Evolutionary conservation across 306 rosid species (phyloP).

Genomic region (Citrullus amarus): DNA sequence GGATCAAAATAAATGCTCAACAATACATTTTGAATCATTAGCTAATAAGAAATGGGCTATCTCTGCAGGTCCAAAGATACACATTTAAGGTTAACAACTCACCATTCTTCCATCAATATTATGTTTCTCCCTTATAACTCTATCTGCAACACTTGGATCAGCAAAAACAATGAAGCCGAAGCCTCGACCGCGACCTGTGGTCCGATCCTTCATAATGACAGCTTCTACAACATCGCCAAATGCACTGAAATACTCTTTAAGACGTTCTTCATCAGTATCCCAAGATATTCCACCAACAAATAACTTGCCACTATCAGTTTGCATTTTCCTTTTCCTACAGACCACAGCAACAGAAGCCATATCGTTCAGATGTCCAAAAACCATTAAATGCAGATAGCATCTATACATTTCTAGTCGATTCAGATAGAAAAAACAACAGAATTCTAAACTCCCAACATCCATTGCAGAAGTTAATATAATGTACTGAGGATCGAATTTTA

Average conservation of each 20-base stretch:
- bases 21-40: background rate
- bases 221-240: slow-evolving; percentile 95
- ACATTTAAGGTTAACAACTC: slow-evolving; percentile 16
- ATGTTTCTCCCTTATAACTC: slow-evolving; percentile 83
- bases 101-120: slow-evolving; percentile 97
- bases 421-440: slow-evolving; percentile 7
- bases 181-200: slow-evolving; percentile 96
- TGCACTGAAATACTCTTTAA: slow-evolving; percentile 73
- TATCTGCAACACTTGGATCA: slow-evolving; percentile 68
- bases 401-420: slow-evolving; percentile 14
- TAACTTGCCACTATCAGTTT: slow-evolving; percentile 88
- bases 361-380: slow-evolving; percentile 11
- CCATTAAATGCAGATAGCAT: slow-evolving; percentile 24
- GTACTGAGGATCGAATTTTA: background rate
- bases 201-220: slow-evolving; percentile 99
- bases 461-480: background rate
- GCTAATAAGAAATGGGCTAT: background rate
- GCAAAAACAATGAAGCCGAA: slow-evolving; percentile 89
- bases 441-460: background rate
- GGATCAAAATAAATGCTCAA: background rate
- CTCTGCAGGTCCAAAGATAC: background rate
- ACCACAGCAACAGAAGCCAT: slow-evolving; percentile 25
- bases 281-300: slow-evolving; percentile 96
- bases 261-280: slow-evolving; percentile 98
- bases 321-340: slow-evolving; percentile 61